Percentiles rank a stretch among this genome's conserved stretches.
phyloP scores from a whole-genome alignment of 306 rosid genomes.

The Betula pendula region DNA sequence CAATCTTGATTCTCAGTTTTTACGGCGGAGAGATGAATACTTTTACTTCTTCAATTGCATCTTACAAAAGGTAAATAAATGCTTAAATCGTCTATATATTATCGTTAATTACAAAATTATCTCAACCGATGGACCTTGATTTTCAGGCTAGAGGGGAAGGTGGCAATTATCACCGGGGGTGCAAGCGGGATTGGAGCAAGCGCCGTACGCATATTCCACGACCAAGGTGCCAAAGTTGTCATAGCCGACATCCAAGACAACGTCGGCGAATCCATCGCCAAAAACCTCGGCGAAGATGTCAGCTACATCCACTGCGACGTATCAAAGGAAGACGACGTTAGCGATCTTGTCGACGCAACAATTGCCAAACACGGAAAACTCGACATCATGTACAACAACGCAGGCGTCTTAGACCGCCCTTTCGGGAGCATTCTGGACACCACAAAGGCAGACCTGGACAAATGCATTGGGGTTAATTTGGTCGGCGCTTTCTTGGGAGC shows the following conservation, averaged over 20 bases:
- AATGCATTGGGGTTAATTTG: neutral
- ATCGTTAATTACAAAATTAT: no score
- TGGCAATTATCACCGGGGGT: slow-evolving; percentile 27
- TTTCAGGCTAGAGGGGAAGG: slow-evolving; percentile 11
- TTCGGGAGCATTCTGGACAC: neutral
- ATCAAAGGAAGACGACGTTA: slow-evolving; percentile 8
- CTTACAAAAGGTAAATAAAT: no score
- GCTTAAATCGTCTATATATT: no score
- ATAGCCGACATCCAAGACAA: slow-evolving; percentile 28
- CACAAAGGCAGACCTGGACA: slow-evolving; percentile 6
- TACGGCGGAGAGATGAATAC: no score
- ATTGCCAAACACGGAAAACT: slow-evolving; percentile 10
- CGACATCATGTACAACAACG: slow-evolving; percentile 29
- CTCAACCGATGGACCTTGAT: no score
- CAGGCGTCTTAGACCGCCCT: neutral
- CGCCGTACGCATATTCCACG: neutral
- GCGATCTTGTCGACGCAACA: neutral
- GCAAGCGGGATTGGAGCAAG: slow-evolving; percentile 24
- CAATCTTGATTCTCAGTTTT: no score
- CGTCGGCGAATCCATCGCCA: neutral
- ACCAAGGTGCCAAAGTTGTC: slow-evolving; percentile 15
- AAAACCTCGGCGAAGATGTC: neutral
- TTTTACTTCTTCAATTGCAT: no score
- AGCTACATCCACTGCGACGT: slow-evolving; percentile 19
- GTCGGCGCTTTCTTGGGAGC: neutral